Evolutionary conservation across 495 filamentous ascomycete genomes (phyloP).

Genomic region (Penicillium malachiteum): DNA sequence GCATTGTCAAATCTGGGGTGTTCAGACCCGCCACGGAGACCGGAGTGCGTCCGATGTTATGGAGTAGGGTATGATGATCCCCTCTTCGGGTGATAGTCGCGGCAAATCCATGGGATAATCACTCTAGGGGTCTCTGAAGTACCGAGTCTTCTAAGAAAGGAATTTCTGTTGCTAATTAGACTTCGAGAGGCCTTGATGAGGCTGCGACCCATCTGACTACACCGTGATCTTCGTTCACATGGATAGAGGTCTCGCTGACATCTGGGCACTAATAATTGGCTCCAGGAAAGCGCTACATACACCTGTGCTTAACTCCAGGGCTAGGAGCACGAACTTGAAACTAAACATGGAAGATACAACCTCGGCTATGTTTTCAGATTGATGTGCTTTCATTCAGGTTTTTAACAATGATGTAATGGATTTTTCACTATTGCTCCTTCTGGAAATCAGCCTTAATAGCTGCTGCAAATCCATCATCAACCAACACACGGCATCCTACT

Average conservation of each 20-base stretch:
- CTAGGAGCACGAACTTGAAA: too few relatives aligned
- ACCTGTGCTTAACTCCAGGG: too few relatives aligned
- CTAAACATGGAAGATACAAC: too few relatives aligned
- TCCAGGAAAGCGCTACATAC: too few relatives aligned
- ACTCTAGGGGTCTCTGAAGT: neutral
- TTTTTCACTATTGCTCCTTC: neutral
- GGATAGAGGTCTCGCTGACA: too few relatives aligned
- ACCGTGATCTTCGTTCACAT: neutral
- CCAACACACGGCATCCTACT: conserved; percentile 48
- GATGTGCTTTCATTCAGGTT: neutral
- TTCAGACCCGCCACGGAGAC: too few relatives aligned
- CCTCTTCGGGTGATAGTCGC: neutral
- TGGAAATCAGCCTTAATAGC: conserved; percentile 39
- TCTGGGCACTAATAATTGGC: too few relatives aligned
- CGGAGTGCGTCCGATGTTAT: too few relatives aligned
- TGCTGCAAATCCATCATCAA: conserved; percentile 46
- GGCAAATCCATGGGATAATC: neutral
- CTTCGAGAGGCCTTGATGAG: neutral
- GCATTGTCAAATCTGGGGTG: neutral
- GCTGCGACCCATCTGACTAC: neutral
- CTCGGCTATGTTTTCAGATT: neutral
- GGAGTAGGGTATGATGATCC: neutral
- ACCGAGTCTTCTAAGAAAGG: neutral
- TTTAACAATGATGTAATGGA: neutral
- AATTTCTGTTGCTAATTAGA: neutral